These are phyloP conservation scores for Tetrahymena malaccensis DNA, from an alignment of 73 alveolate genomes.

Conservation along the genomic window DNA sequence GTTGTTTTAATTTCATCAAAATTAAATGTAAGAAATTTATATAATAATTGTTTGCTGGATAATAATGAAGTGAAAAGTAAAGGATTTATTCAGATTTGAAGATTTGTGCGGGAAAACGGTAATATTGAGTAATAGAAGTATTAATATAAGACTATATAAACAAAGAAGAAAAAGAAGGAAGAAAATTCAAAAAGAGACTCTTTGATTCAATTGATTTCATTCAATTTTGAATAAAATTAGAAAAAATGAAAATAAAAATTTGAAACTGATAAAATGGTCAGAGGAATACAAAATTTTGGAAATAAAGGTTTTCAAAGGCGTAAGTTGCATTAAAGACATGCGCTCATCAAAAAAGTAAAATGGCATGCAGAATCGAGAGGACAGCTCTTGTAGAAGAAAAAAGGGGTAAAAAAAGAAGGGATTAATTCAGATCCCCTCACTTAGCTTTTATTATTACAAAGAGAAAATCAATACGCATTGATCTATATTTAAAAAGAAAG, in stretches of 20 bases:
- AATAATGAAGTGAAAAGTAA: background rate
- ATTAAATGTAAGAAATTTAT: background rate
- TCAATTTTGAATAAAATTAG: background rate
- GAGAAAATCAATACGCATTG: background rate
- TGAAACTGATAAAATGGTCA: background rate
- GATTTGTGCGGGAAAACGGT: constrained; percentile 1
- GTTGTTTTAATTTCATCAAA: background rate
- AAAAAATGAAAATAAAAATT: background rate
- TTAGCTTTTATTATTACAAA: background rate
- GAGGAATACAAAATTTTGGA: background rate
- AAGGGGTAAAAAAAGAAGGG: constrained; percentile 1
- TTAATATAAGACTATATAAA: background rate
- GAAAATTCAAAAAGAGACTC: background rate
- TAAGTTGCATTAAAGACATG: background rate
- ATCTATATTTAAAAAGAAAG: background rate
- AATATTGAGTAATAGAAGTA: background rate
- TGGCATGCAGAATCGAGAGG: constrained; percentile 1
- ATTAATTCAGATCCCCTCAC: background rate
- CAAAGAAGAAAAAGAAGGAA: background rate
- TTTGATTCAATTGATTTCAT: background rate
- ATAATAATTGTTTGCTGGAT: background rate
- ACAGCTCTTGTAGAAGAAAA: background rate
- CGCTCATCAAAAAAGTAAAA: background rate
- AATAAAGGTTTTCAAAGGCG: background rate
- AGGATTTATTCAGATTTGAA: background rate